phyloP scores from a whole-genome alignment of 176 grass and related monocot species.

The Oryza meyeriana region DNA sequence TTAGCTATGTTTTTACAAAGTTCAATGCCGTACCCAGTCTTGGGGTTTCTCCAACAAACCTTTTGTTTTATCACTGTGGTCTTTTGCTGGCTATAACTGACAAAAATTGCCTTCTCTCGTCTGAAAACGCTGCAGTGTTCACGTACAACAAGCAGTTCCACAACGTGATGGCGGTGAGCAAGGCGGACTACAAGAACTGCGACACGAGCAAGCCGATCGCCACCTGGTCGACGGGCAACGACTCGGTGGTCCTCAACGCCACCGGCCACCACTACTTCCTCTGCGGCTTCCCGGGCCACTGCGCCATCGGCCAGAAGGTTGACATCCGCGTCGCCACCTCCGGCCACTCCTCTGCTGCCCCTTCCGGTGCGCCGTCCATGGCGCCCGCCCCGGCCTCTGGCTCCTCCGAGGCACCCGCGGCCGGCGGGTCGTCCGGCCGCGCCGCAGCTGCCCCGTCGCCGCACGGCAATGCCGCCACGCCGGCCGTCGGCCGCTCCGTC shows the following conservation, averaged over 20 bases:
- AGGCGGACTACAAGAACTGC: conserved; percentile 64
- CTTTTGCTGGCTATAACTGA: not conserved
- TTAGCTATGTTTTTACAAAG: not conserved
- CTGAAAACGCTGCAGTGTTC: conserved; percentile 50
- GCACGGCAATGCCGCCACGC: conserved; percentile 25
- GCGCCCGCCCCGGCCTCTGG: conserved; percentile 18
- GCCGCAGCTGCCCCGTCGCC: conserved; percentile 27
- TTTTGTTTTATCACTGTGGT: not conserved
- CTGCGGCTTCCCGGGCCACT: conserved; percentile 74
- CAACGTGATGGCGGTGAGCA: conserved; percentile 81
- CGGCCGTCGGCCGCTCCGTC: conserved; percentile 14
- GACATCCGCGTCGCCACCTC: conserved; percentile 37
- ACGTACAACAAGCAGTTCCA: conserved; percentile 81
- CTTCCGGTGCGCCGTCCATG: conserved; percentile 40
- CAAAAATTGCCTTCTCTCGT: not conserved
- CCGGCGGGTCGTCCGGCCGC: not conserved
- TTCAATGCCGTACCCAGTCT: not conserved
- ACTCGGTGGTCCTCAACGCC: conserved; percentile 64
- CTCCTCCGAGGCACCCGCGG: not conserved
- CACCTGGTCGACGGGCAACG: conserved; percentile 72
- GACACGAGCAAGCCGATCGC: conserved; percentile 43
- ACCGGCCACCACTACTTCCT: conserved; percentile 79
- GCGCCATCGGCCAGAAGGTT: conserved; percentile 72
- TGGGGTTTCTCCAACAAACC: not conserved
- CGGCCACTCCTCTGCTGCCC: conserved; percentile 53